Evolutionary conservation across 495 filamentous ascomycete genomes (phyloP).

Genomic region (Podospora australis): DNA sequence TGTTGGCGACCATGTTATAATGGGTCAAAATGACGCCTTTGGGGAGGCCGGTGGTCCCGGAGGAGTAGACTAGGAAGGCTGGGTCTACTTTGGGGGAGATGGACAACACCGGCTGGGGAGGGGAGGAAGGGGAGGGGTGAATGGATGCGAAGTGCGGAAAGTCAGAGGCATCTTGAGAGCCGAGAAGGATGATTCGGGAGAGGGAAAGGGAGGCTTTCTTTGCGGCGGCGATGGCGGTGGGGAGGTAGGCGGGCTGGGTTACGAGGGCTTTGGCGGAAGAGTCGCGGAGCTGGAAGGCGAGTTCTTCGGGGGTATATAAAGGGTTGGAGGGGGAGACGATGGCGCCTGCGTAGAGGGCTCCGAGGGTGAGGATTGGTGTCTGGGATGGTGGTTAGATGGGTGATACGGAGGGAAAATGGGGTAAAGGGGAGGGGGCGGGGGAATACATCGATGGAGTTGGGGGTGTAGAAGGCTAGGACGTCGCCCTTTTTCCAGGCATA

Average conservation of each 20-base stretch:
- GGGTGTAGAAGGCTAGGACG: conserved; percentile 61
- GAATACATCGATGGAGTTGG: conserved; percentile 55
- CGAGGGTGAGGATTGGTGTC: conserved; percentile 71
- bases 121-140: conserved; percentile 46
- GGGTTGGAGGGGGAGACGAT: conserved; percentile 80
- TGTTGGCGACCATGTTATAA: conserved; percentile 71
- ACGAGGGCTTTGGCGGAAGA: conserved; percentile 69
- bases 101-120: not conserved
- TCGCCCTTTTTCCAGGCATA: conserved; percentile 81
- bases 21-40: conserved; percentile 93
- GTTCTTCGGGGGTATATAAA: conserved; percentile 75
- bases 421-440: not conserved
- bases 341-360: conserved; percentile 78
- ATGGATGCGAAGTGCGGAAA: conserved; percentile 76
- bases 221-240: conserved; percentile 60
- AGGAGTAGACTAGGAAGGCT: conserved; percentile 71
- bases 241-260: conserved; percentile 58
- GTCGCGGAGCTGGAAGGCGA: conserved; percentile 82
- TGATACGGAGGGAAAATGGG: not conserved
- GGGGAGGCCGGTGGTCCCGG: conserved; percentile 85
- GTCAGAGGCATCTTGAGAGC: conserved; percentile 58
- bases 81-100: conserved; percentile 49
- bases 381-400: not conserved
- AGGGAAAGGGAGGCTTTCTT: conserved; percentile 57
- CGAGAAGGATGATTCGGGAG: conserved; percentile 68